Conservation (phyloP, 345 rosid species). For the Euphorbia lathyris region DNA sequence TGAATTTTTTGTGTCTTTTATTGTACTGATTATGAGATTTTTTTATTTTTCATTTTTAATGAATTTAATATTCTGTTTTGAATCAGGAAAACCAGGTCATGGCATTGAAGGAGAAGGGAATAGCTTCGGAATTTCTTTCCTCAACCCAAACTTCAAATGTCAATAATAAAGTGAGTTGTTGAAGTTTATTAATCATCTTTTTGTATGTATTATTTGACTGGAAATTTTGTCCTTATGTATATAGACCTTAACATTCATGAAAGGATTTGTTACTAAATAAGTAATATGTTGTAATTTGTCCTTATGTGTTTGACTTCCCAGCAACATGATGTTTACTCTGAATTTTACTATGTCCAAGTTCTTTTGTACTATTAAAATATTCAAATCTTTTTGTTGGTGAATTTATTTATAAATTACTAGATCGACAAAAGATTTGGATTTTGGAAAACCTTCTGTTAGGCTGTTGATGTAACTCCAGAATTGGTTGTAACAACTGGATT, state of each 20-base stretch:
- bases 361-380: neutral
- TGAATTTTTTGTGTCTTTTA: no score
- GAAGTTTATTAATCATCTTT: neutral
- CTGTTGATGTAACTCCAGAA: slow-evolving; percentile 90
- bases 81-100: slow-evolving; percentile 85
- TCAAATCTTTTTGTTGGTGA: neutral
- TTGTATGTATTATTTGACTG: neutral
- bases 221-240: neutral
- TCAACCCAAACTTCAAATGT: slow-evolving; percentile 65
- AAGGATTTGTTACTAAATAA: no score
- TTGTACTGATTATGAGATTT: no score
- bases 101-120: slow-evolving; percentile 83
- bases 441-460: slow-evolving; percentile 75
- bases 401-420: slow-evolving; percentile 31
- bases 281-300: neutral
- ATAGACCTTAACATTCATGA: neutral
- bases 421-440: slow-evolving; percentile 87
- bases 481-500: slow-evolving; percentile 81
- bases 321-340: neutral
- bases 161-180: slow-evolving; percentile 48
- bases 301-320: neutral
- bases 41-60: no score
- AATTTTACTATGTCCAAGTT: neutral
- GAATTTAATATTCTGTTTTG: no score
- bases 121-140: slow-evolving; percentile 86